A percentile compares a stretch with the other conserved stretches of the same genome.
Conservation (phyloP, 352 stramenopile genomes). For the Pythium diclinum region DNA sequence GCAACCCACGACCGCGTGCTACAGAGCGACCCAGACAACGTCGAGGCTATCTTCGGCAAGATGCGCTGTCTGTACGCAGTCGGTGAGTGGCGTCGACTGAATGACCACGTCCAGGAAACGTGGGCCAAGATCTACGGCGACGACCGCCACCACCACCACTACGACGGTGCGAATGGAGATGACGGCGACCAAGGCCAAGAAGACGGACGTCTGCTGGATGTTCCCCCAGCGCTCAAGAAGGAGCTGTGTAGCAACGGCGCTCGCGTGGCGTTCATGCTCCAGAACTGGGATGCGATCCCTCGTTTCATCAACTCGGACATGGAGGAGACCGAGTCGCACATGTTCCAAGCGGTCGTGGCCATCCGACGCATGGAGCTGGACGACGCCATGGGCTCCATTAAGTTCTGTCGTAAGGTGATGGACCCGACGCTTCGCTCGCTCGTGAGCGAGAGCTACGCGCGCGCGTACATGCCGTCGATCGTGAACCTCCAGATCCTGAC, state of each 20-base stretch:
- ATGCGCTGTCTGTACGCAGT: slow-evolving; percentile 98
- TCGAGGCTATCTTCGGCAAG: slow-evolving; percentile 96
- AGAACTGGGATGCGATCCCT: slow-evolving; percentile 84
- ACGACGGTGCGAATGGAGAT: slow-evolving; percentile 11
- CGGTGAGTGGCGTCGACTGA: slow-evolving; percentile 95
- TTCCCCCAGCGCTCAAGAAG: slow-evolving; percentile 79
- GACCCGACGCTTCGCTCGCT: slow-evolving; percentile 96
- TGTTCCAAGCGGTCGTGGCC: slow-evolving; percentile 90
- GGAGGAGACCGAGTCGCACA: slow-evolving; percentile 78
- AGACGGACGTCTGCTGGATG: slow-evolving; percentile 56
- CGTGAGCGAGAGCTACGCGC: slow-evolving; percentile 96
- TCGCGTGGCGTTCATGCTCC: slow-evolving; percentile 74
- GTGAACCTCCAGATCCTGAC: slow-evolving; percentile 97
- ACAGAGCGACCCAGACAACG: slow-evolving; percentile 69
- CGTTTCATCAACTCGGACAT: slow-evolving; percentile 88
- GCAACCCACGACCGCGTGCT: slow-evolving; percentile 91
- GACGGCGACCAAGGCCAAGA: slow-evolving; percentile 26
- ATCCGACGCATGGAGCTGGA: slow-evolving; percentile 95
- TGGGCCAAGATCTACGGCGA: slow-evolving; percentile 86
- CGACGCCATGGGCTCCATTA: slow-evolving; percentile 90
- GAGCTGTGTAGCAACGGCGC: slow-evolving; percentile 82
- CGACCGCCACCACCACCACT: slow-evolving; percentile 17
- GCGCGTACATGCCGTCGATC: slow-evolving; percentile 95
- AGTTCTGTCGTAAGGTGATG: slow-evolving; percentile 93
- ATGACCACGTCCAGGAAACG: slow-evolving; percentile 90